Conservation (phyloP, 306 rosid species). For the Hippophae gyantsensis region DNA sequence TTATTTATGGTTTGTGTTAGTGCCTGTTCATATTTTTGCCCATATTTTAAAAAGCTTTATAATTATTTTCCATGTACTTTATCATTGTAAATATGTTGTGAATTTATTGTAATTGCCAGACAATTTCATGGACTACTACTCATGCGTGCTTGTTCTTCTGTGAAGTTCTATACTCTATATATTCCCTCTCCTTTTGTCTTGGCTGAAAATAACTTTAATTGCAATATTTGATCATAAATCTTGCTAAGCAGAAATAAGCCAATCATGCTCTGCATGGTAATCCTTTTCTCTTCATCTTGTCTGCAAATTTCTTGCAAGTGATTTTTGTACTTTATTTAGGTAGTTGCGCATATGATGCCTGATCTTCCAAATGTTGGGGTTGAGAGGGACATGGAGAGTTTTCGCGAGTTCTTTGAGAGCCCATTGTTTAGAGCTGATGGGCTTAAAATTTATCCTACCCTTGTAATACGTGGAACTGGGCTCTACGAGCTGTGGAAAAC, state of each 20-base stretch:
- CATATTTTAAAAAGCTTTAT: background rate
- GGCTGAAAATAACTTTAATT: background rate
- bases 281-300: background rate
- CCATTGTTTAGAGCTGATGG: constrained; percentile 94
- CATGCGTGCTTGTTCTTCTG: too few relatives aligned
- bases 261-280: background rate
- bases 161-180: too few relatives aligned
- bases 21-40: background rate
- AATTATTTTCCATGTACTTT: background rate
- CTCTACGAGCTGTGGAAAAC: constrained; percentile 99
- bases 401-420: constrained; percentile 84
- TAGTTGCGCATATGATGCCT: constrained; percentile 99
- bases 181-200: too few relatives aligned
- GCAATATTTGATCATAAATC: background rate
- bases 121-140: too few relatives aligned
- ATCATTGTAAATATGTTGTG: background rate
- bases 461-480: constrained; percentile 97
- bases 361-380: constrained; percentile 99
- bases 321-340: constrained; percentile 36
- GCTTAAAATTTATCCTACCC: constrained; percentile 93
- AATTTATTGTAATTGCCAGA: background rate
- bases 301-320: background rate
- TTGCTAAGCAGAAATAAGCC: background rate
- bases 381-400: constrained; percentile 98
- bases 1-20: background rate